phyloP scores from a whole-genome alignment of 2,329 filamentous ascomycete genomes.

The Esteya vermicola region DNA sequence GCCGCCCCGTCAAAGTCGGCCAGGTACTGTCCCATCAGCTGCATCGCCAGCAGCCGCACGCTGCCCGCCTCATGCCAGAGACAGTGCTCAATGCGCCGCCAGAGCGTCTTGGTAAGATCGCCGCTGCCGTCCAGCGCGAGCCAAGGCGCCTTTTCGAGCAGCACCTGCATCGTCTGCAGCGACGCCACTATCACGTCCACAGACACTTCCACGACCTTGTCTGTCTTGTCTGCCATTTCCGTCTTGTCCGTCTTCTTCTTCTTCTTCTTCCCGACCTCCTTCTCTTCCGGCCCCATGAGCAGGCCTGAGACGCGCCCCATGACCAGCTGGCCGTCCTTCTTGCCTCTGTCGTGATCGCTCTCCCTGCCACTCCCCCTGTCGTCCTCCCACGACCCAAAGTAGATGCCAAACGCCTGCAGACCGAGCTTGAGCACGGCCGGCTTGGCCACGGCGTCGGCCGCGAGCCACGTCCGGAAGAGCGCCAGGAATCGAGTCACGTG shows the following conservation, averaged over 20 bases:
- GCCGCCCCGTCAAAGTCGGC: constrained; percentile 59
- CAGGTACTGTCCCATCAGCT: constrained; percentile 63
- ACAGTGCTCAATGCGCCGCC: constrained; percentile 53
- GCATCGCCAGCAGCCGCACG: constrained; percentile 65
- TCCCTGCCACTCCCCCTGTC: too few species aligned
- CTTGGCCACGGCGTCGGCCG: constrained; percentile 51
- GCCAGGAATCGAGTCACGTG: constrained; percentile 54
- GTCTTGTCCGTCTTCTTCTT: too few species aligned
- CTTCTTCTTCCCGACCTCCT: constrained; percentile 53
- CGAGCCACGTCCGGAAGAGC: constrained; percentile 62
- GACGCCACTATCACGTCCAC: constrained; percentile 35
- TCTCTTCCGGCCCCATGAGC: constrained; percentile 34
- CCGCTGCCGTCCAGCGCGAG: constrained; percentile 35
- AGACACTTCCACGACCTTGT: not conserved
- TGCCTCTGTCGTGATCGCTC: too few species aligned
- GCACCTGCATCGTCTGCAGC: constrained; percentile 38
- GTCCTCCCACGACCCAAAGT: constrained; percentile 54
- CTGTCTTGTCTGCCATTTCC: too few species aligned
- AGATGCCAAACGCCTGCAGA: constrained; percentile 69
- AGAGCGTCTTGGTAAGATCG: constrained; percentile 47
- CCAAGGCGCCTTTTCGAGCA: constrained; percentile 54
- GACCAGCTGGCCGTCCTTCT: constrained; percentile 54
- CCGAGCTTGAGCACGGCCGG: constrained; percentile 55
- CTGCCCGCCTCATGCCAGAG: constrained; percentile 58
- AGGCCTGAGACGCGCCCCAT: constrained; percentile 38